Conservation (phyloP, 257 asterid genomes). For the Cinchona pubescens region DNA sequence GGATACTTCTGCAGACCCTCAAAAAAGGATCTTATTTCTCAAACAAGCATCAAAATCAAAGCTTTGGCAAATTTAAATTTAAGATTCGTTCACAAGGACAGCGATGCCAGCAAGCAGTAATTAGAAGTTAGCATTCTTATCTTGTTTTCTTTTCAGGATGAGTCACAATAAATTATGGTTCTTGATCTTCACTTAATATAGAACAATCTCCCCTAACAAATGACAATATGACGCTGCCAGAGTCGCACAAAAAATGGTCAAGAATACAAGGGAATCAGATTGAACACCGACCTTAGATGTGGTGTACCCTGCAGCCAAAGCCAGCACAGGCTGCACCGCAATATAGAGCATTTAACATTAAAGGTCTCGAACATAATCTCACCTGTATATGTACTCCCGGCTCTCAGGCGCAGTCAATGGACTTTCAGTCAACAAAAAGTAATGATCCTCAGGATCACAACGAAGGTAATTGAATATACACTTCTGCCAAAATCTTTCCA, state of each 20-base stretch:
- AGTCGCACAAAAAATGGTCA: conserved; percentile 12
- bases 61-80: background rate
- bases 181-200: background rate
- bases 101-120: background rate
- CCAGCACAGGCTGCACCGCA: conserved; percentile 97
- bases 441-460: conserved; percentile 97
- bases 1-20: background rate
- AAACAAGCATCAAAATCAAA: conserved; percentile 1
- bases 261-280: conserved; percentile 8
- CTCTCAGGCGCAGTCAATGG: conserved; percentile 97
- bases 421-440: conserved; percentile 85
- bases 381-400: conserved; percentile 82
- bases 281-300: conserved; percentile 71
- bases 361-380: conserved; percentile 98
- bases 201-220: background rate
- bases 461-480: conserved; percentile 78
- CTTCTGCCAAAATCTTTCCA: conserved; percentile 99
- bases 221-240: conserved; percentile 13
- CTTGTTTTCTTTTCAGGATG: background rate
- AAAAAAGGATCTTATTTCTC: background rate
- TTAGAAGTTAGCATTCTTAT: background rate
- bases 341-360: conserved; percentile 90
- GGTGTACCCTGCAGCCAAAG: conserved; percentile 97
- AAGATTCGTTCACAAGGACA: background rate
- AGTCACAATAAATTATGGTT: background rate